Evolutionary conservation across 331 rosid species (phyloP).

Genomic region (Pyracantha coccinea): DNA sequence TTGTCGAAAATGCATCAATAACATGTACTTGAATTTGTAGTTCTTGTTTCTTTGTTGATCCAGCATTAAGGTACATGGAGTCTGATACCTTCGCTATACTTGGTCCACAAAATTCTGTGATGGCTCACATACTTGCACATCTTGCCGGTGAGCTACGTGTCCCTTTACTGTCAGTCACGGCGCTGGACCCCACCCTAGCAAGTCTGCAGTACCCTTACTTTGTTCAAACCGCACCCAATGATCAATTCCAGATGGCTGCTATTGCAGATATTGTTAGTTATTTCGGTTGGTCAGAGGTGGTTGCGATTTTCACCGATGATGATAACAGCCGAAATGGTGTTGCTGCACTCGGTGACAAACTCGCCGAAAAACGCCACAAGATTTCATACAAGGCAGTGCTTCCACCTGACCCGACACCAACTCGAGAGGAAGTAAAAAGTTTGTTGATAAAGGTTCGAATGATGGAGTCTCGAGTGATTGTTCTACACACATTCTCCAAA

Average conservation of each 20-base stretch:
- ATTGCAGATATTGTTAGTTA: slow-evolving; percentile 29
- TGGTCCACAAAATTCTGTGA: slow-evolving; percentile 38
- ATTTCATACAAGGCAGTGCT: slow-evolving; percentile 36
- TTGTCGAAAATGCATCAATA: not conserved
- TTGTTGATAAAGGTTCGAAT: slow-evolving; percentile 13
- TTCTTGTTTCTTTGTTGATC: slow-evolving; percentile 4
- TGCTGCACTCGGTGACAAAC: slow-evolving; percentile 27
- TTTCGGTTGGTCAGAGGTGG: slow-evolving; percentile 28
- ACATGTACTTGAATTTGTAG: not conserved
- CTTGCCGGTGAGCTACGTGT: slow-evolving; percentile 38
- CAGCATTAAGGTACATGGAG: slow-evolving; percentile 38
- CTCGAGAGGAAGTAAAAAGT: slow-evolving; percentile 12
- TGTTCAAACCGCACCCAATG: slow-evolving; percentile 47
- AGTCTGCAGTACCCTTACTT: slow-evolving; percentile 39
- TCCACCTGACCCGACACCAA: slow-evolving; percentile 33
- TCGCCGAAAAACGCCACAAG: slow-evolving; percentile 23
- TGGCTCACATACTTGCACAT: slow-evolving; percentile 40
- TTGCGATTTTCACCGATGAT: slow-evolving; percentile 32
- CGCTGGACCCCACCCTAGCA: slow-evolving; percentile 35
- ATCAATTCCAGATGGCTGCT: slow-evolving; percentile 38
- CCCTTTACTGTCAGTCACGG: slow-evolving; percentile 36
- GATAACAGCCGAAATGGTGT: slow-evolving; percentile 39
- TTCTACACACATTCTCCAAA: slow-evolving; percentile 22
- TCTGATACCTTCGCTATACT: slow-evolving; percentile 36
- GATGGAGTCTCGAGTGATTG: slow-evolving; percentile 34